A percentile compares a stretch with the other conserved stretches of the same genome.
Evolutionary conservation across 441 rosid genomes (phyloP).

Genomic region (Eruca vesicaria): DNA sequence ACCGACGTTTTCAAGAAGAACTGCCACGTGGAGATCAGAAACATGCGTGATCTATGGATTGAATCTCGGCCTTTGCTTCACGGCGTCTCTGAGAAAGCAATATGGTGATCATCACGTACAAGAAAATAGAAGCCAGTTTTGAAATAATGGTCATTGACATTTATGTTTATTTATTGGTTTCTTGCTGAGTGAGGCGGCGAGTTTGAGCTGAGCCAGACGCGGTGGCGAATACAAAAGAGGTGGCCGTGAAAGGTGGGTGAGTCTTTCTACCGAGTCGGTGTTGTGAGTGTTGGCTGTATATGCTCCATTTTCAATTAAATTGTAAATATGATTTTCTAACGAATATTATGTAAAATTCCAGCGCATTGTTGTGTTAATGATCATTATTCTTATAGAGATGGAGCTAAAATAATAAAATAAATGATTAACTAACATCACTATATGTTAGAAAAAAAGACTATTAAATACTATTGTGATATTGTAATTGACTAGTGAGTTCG

Average conservation of each 20-base stretch:
- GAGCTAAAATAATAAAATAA: background rate
- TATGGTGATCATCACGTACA: constrained; percentile 40
- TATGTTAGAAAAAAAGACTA: background rate
- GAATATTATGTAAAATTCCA: background rate
- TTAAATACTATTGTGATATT: background rate
- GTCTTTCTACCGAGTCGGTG: constrained; percentile 54
- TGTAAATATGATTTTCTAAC: constrained; percentile 18
- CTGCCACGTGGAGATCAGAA: constrained; percentile 48
- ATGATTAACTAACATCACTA: background rate
- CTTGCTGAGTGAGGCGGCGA: constrained; percentile 6
- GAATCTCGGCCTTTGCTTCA: constrained; percentile 75
- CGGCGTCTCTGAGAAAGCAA: constrained; percentile 40
- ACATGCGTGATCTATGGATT: constrained; percentile 45
- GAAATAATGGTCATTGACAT: background rate
- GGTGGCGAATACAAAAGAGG: constrained; percentile 39
- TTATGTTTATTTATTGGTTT: constrained; percentile 3
- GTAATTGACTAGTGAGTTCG: background rate
- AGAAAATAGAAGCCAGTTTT: background rate
- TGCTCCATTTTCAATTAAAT: constrained; percentile 9
- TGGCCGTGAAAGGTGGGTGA: constrained; percentile 50
- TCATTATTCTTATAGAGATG: background rate
- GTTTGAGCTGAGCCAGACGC: background rate
- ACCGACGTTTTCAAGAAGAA: constrained; percentile 51
- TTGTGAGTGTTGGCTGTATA: constrained; percentile 11
- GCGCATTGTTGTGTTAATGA: background rate